phyloP scores from a whole-genome alignment of 2,329 filamentous ascomycete genomes.

The Byssochlamys sp. region DNA sequence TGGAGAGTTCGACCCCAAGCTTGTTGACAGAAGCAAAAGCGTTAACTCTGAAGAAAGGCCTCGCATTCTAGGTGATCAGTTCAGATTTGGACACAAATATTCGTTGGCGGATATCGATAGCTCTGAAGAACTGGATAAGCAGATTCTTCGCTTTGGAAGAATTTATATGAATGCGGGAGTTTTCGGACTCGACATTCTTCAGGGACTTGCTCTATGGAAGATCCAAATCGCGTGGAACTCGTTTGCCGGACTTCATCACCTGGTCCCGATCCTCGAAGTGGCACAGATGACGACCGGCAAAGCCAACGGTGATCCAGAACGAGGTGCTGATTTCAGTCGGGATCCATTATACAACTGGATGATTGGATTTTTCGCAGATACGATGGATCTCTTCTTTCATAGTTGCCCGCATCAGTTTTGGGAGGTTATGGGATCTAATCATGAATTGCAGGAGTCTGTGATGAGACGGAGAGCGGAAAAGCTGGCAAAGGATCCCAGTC shows the following conservation, averaged over 20 bases:
- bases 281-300: not conserved
- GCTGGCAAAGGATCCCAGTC: not conserved
- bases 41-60: not conserved
- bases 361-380: constrained; percentile 9
- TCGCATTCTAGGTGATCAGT: not conserved
- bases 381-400: constrained; percentile 5
- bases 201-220: constrained; percentile 7
- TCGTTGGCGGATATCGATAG: not conserved
- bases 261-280: constrained; percentile 5
- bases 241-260: constrained; percentile 8
- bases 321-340: not conserved
- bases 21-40: constrained; percentile 2
- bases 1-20: constrained; percentile 5
- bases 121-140: constrained; percentile 1
- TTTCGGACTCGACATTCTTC: constrained; percentile 5
- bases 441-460: constrained; percentile 4
- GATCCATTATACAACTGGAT: constrained; percentile 9
- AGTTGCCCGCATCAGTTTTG: constrained; percentile 3
- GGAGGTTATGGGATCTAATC: constrained; percentile 1
- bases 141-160: constrained; percentile 6
- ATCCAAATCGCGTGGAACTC: constrained; percentile 15
- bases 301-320: not conserved
- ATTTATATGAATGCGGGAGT: constrained; percentile 8
- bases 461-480: not conserved
- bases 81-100: not conserved